phyloP scores from a whole-genome alignment of 2,329 filamentous ascomycete species.

The Triangularia verruculosa region DNA sequence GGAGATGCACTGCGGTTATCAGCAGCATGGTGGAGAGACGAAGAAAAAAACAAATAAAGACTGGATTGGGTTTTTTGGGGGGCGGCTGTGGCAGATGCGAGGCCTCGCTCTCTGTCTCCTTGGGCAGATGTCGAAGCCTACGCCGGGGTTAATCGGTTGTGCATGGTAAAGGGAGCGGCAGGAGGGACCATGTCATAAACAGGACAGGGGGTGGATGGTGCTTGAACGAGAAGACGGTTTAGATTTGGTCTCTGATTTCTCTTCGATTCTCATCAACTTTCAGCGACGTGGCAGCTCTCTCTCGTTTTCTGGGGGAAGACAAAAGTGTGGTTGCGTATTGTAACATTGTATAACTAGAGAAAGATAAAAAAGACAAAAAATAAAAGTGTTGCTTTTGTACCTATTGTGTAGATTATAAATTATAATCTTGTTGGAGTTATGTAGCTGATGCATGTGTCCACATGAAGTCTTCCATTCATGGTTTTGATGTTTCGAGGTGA shows the following conservation, averaged over 20 bases:
- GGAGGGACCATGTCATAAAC: not conserved
- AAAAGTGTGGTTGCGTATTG: conserved; percentile 4
- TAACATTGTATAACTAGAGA: conserved; percentile 8
- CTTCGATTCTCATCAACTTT: not conserved
- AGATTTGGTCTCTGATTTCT: not conserved
- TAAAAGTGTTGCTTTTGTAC: conserved; percentile 6
- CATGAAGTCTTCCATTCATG: not conserved
- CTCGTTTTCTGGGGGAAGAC: not conserved
- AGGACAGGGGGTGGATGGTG: not conserved
- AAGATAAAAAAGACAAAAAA: not conserved
- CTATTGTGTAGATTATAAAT: not conserved
- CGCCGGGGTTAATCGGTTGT: not conserved
- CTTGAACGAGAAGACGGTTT: not conserved
- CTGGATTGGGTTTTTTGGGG: not conserved
- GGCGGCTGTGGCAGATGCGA: not conserved
- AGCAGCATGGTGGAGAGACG: not conserved
- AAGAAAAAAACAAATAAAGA: not conserved
- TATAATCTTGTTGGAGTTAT: not conserved
- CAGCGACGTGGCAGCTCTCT: not conserved
- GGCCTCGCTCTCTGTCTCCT: too few species aligned
- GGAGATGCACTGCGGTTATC: not conserved
- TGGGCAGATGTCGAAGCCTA: not conserved
- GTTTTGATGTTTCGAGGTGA: not conserved
- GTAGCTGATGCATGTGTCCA: not conserved
- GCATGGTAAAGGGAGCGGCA: not conserved